phyloP scores from a whole-genome alignment of 352 stramenopile species.

The Globisporangium nagaii region DNA sequence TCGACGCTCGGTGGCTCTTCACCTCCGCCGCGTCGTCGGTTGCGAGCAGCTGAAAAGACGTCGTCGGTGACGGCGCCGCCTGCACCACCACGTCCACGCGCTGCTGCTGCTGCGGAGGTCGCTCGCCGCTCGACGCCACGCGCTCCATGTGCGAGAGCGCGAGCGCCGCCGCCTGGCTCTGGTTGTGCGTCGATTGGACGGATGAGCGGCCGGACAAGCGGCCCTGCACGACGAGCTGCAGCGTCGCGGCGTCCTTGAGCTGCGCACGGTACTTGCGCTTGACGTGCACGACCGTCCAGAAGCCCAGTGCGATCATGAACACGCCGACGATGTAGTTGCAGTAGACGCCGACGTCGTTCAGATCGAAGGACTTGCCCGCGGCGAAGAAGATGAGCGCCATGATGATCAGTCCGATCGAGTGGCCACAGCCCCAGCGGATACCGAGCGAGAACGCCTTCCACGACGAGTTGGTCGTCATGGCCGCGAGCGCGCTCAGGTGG shows the following conservation, averaged over 20 bases:
- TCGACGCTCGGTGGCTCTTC: conserved; percentile 3
- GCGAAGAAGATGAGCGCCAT: conserved; percentile 84
- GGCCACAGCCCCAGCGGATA: conserved; percentile 88
- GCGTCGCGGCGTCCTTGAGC: conserved; percentile 24
- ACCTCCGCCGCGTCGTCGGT: conserved; percentile 4
- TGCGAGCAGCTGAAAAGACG: conserved; percentile 16
- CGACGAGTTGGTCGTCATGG: conserved; percentile 76
- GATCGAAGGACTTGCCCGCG: conserved; percentile 33
- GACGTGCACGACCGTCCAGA: conserved; percentile 49
- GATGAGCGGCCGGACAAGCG: neutral
- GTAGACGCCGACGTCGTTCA: conserved; percentile 52
- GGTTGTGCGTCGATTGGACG: neutral
- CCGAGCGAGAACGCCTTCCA: conserved; percentile 79
- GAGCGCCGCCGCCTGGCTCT: neutral
- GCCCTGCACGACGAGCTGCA: neutral
- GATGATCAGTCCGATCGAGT: conserved; percentile 85
- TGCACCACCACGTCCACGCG: neutral
- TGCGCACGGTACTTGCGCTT: conserved; percentile 44
- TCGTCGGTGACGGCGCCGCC: conserved; percentile 5
- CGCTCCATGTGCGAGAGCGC: conserved; percentile 9
- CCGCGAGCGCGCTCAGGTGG: conserved; percentile 87
- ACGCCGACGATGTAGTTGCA: conserved; percentile 70
- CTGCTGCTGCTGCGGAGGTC: neutral
- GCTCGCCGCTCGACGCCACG: neutral
- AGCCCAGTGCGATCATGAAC: conserved; percentile 73